Evolutionary conservation across 225 moss, liverwort and hornwort genomes (phyloP).

Genomic region (Asterella californica): DNA sequence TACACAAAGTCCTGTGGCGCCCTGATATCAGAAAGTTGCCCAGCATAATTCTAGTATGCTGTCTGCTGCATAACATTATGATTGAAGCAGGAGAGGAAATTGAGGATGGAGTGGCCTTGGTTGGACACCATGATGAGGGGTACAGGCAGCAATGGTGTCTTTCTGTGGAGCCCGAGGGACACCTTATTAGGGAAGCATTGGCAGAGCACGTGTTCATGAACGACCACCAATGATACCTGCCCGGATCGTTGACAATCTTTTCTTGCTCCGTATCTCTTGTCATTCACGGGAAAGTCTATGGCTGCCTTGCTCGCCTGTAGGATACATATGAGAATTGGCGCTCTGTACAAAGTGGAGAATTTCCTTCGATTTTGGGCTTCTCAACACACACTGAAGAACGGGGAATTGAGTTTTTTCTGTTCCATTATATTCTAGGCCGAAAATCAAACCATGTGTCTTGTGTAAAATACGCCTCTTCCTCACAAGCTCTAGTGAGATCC

Average conservation of each 20-base stretch:
- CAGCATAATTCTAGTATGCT: slow-evolving; percentile 38
- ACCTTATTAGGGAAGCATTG: slow-evolving; percentile 36
- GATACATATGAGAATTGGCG: background rate
- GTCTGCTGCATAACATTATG: slow-evolving; percentile 50
- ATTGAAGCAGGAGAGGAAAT: slow-evolving; percentile 45
- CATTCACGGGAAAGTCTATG: background rate
- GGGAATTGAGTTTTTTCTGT: background rate
- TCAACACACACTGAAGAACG: background rate
- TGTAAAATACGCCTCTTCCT: slow-evolving; percentile 1
- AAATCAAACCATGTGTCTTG: background rate
- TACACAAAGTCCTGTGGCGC: slow-evolving; percentile 35
- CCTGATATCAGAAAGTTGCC: slow-evolving; percentile 44
- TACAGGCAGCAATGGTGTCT: slow-evolving; percentile 48
- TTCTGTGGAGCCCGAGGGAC: slow-evolving; percentile 37
- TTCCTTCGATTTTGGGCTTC: background rate
- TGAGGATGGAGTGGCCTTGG: slow-evolving; percentile 40
- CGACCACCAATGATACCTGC: slow-evolving; percentile 12
- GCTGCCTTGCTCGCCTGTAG: slow-evolving; percentile 3
- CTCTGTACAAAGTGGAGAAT: background rate
- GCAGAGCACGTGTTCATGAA: slow-evolving; percentile 29
- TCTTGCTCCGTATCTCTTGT: background rate
- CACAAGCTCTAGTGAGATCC: background rate
- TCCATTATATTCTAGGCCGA: background rate
- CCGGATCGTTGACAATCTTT: background rate
- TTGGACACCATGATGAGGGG: slow-evolving; percentile 52